Evolutionary conservation across 768 basidiomycete species (phyloP).

Genomic region (Tricholoma sp.): DNA sequence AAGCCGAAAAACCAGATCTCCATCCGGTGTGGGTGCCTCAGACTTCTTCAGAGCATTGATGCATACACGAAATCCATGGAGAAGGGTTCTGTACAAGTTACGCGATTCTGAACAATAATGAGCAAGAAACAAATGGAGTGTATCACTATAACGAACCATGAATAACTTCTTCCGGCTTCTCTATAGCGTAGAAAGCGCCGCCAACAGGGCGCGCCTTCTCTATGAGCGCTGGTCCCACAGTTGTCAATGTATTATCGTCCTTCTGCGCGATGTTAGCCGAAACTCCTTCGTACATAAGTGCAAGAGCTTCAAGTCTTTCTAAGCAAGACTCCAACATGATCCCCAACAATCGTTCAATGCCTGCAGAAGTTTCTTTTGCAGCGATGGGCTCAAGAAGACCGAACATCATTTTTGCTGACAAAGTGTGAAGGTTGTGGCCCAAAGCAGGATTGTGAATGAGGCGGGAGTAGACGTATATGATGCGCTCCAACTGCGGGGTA

Average conservation of each 20-base stretch:
- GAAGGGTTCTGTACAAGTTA: slow-evolving; percentile 78
- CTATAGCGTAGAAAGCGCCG: slow-evolving; percentile 68
- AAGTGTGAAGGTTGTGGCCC: slow-evolving; percentile 73
- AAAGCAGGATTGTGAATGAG: slow-evolving; percentile 87
- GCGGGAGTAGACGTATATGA: slow-evolving; percentile 81
- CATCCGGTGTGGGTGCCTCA: slow-evolving; percentile 75
- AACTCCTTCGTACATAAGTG: slow-evolving; percentile 55
- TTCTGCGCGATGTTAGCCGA: slow-evolving; percentile 45
- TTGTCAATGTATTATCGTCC: slow-evolving; percentile 33
- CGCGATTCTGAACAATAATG: slow-evolving; percentile 62
- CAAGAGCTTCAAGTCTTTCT: slow-evolving; percentile 79
- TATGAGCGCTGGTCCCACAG: slow-evolving; percentile 58
- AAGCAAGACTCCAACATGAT: slow-evolving; percentile 80
- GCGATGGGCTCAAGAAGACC: slow-evolving; percentile 81
- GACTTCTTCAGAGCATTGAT: slow-evolving; percentile 73
- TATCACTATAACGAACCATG: slow-evolving; percentile 49
- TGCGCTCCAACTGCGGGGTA: slow-evolving; percentile 64
- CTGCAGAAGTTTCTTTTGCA: slow-evolving; percentile 64
- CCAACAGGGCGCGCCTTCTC: slow-evolving; percentile 85
- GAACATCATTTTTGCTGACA: slow-evolving; percentile 91
- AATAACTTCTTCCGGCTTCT: slow-evolving; percentile 78
- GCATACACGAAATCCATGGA: slow-evolving; percentile 83
- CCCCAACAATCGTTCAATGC: slow-evolving; percentile 62
- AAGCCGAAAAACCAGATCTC: slow-evolving; percentile 79
- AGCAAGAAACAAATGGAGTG: slow-evolving; percentile 1